Base-by-base conservation (phyloP, 2,329 filamentous ascomycete species). In the Pseudocercospora macadamiae region DNA sequence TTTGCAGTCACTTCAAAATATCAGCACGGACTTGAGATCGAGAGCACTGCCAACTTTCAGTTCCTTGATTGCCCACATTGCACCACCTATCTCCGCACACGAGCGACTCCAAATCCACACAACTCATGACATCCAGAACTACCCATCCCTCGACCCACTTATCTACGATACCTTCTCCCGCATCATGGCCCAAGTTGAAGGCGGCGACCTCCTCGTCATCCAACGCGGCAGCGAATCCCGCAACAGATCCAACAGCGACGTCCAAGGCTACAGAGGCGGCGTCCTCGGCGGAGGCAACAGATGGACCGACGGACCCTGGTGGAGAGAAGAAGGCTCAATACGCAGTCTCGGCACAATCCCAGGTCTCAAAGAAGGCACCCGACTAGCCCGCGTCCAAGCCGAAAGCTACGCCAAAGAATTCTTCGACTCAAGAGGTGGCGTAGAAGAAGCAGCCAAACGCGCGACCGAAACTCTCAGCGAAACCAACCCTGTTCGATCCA, bases 161-260 rank as follows among this genome's bases (percentile, higher is more conserved):
- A 91, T 97, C 68, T 91, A 97, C 77, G 84, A 85, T 58, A 92
- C 95, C 64, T 99, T 99, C 79, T 89, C 89, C 55, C 88, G 92
- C 54, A 93, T 99, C 70, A 99, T 99, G 95, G 86, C 92, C n/a
- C 95, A 99, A 78, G 95, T 99, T 45, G 95, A 99, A 77, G 95
- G 95, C 64, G 95, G 95, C 55, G 95, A 97, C 70, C 82, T 99
- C 16, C 83, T 97, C 54, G 95, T 99, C 55, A 87, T 97, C 61
- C 95, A 99, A 77, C 90, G 93, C 34, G 95, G 95, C 18, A 89
- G 91, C 61, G 95, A 97, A 76, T 90, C 88, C 49, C 85, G 87
- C 47, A 86, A 86, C 26, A 87, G 71, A 19, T 63, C 62, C 36
- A 83, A 83, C 39, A 86, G 86, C 1, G 81, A 89, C 48, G 82